Conservation (phyloP, 768 basidiomycete genomes). For the Asterophora lycoperdoides region DNA sequence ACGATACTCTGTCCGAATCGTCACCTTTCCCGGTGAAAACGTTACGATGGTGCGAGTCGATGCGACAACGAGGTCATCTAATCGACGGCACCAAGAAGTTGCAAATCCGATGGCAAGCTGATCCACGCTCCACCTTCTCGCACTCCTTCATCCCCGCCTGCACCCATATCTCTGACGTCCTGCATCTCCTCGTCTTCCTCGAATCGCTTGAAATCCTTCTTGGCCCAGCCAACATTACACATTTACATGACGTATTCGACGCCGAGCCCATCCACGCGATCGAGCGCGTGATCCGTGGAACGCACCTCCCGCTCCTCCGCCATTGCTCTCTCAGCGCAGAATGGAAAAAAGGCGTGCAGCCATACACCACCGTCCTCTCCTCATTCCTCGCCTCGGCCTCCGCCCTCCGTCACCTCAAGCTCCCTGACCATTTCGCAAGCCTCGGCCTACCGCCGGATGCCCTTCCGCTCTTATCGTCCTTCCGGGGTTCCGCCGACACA, state of each 20-base stretch:
- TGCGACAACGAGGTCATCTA: conserved; percentile 44
- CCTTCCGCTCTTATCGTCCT: conserved; percentile 46
- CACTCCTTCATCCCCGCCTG: conserved; percentile 35
- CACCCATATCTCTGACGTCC: conserved; percentile 32
- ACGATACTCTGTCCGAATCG: conserved; percentile 40
- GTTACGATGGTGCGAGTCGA: conserved; percentile 48
- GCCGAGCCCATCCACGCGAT: conserved; percentile 35
- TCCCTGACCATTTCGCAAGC: conserved; percentile 41
- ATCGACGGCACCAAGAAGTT: conserved; percentile 41
- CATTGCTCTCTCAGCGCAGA: conserved; percentile 44
- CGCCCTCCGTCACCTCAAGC: conserved; percentile 40
- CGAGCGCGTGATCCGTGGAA: conserved; percentile 39
- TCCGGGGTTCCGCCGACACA: conserved; percentile 57
- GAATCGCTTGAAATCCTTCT: conserved; percentile 55
- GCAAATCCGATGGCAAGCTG: conserved; percentile 52
- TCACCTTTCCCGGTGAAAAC: conserved; percentile 41
- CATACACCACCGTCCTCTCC: conserved; percentile 37
- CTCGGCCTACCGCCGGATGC: conserved; percentile 39
- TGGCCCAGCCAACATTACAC: conserved; percentile 38
- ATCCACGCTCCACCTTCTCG: conserved; percentile 24
- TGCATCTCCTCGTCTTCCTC: conserved; percentile 36
- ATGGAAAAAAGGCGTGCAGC: conserved; percentile 36
- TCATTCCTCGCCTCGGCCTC: conserved; percentile 41
- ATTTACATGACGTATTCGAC: neutral
- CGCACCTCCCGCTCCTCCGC: conserved; percentile 37